These are phyloP conservation scores for Avena eriantha DNA, from an alignment of 176 grass and related monocot genomes.

Conservation along the genomic window DNA sequence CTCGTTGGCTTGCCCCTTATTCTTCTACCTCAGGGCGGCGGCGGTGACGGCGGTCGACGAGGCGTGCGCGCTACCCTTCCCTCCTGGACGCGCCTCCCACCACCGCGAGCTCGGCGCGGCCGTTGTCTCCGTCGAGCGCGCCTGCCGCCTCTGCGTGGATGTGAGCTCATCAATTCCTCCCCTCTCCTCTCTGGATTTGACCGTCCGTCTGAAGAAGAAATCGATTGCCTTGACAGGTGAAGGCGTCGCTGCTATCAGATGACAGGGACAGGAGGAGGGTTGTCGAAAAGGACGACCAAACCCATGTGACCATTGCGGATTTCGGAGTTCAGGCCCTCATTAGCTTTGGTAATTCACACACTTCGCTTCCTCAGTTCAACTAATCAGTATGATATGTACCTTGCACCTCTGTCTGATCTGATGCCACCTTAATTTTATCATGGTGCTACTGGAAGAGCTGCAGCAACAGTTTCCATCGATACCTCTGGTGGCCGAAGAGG, in stretches of 20 bases:
- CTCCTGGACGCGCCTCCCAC: conserved; percentile 47
- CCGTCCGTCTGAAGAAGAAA: neutral
- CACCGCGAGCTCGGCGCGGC: conserved; percentile 70
- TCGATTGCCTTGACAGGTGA: conserved; percentile 62
- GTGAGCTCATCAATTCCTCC: conserved; percentile 43
- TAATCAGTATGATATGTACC: conserved; percentile 9
- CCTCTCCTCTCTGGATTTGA: neutral
- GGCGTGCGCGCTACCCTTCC: conserved; percentile 61
- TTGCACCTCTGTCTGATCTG: conserved; percentile 32
- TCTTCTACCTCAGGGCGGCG: neutral
- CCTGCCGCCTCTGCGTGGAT: conserved; percentile 81
- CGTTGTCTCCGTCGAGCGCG: conserved; percentile 60
- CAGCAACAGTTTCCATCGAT: conserved; percentile 75
- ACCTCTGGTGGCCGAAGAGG: conserved; percentile 91
- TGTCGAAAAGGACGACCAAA: conserved; percentile 81
- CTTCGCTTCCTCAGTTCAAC: conserved; percentile 10
- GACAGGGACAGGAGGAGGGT: conserved; percentile 46
- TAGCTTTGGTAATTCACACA: conserved; percentile 65
- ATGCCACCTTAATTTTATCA: conserved; percentile 21
- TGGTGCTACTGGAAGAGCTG: conserved; percentile 58
- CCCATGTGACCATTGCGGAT: conserved; percentile 79
- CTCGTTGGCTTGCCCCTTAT: too few species aligned
- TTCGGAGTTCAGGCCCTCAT: conserved; percentile 90
- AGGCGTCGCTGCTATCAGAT: conserved; percentile 66
- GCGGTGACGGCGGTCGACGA: conserved; percentile 10